Base-by-base conservation (phyloP, 106 monocot genomes). In the Acorus calamus region DNA sequence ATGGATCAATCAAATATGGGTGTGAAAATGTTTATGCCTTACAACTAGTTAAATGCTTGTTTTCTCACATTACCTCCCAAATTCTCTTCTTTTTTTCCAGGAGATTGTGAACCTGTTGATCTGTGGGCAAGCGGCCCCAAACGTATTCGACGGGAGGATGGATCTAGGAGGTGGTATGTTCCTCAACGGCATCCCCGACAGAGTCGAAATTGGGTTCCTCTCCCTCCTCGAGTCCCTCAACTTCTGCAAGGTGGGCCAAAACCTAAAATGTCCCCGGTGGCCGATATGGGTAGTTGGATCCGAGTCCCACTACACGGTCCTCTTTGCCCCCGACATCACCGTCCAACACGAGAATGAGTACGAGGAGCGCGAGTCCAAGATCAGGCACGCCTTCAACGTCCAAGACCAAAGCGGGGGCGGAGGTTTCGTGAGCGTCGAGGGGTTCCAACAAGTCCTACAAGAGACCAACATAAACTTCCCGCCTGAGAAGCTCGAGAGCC, bases 261-360 rank as follows among this genome's bases (percentile, higher is more conserved):
- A 77, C 28, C 71, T 92, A 13, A 98, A 98, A 79, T 75, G 79
- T 75, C 98, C 98, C 3, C 74, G 64, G 43, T 98, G 84, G 84
- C 92, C 98, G 5, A 92, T 98, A 72, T 98, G 98, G 92, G 98
- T 98, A 2, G 84, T 98, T 0, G 98, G 98, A 48, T 88, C 88
- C 49, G 98, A 98, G 74, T 88, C 85, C 3, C 98, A 98, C 66
- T 98, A 98, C 78, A 88, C 98, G 2, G 98, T 98, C 50, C 92
- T 98, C 53, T 98, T 98, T 47, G 92, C 98, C 45, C 78, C 83
- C 0, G 79, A 85, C 11, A 70, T 79, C 8, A 50, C 76, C 1
- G 98, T 86, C 54, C 94, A 96, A 78, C 79, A 87, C 49, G 94
- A 96, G 68, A 86, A 90, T 52, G 94, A 84, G 50, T 71, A 85